These are phyloP conservation scores for Tetracentron sinense DNA, from an alignment of 164 flowering plant species.

Conservation along the genomic window DNA sequence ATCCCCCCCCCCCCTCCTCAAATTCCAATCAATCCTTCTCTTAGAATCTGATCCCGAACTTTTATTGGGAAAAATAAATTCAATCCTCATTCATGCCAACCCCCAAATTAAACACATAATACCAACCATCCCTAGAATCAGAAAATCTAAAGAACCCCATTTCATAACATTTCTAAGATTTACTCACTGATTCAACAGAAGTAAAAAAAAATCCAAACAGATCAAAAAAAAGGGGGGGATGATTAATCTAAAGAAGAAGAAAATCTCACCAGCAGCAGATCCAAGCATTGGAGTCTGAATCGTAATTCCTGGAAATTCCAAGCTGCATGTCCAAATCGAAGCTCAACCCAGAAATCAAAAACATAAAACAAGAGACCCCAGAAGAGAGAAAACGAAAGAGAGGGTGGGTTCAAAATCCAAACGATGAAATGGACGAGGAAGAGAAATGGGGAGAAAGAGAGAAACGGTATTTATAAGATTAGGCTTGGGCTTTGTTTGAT, in stretches of 20 bases:
- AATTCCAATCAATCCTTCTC: too few species aligned
- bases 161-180: not conserved
- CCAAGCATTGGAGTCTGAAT: not conserved
- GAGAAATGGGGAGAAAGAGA: not conserved
- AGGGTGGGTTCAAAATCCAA: not conserved
- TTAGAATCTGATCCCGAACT: not conserved
- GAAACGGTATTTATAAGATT: too few species aligned
- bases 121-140: not conserved
- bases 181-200: not conserved
- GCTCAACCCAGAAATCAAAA: not conserved
- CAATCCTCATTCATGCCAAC: not conserved
- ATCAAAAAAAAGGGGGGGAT: not conserved
- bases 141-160: not conserved
- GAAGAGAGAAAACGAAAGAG: not conserved
- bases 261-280: slow-evolving; percentile 6
- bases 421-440: not conserved
- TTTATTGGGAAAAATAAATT: too few species aligned
- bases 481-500: not conserved
- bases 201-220: not conserved
- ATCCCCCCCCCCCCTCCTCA: not conserved
- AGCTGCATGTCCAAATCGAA: not conserved
- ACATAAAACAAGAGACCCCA: not conserved
- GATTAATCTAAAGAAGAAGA: not conserved
- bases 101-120: not conserved
- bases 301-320: not conserved